Base-by-base conservation (phyloP, 352 stramenopile genomes). In the Globisporangium polare region DNA sequence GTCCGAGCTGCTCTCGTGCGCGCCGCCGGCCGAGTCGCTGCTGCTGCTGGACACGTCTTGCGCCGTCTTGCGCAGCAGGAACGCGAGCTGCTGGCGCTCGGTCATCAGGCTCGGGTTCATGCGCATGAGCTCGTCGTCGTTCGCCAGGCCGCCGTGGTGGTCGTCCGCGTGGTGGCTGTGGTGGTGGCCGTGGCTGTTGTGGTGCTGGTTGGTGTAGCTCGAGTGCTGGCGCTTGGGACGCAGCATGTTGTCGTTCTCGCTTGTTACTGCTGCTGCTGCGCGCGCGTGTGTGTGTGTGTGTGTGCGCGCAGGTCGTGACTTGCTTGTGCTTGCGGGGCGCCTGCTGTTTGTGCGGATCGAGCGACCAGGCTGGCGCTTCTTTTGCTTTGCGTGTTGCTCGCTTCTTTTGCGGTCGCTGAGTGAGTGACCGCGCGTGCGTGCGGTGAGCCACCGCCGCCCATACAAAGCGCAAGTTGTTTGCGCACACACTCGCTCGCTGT, bases 1-100 rank as follows among this genome's bases (percentile, higher is more conserved):
- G 12, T 77, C 74, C 10, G 71, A 68, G 5, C 62, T 78, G 58
- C 61, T 77, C 3, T 67, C 73, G 27, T 64, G 64, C 13, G 13
- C 51, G 51, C 27, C 33, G 9, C 52, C 45, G 55, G 24, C 54
- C 54, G 79, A 74, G 27, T 62, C 46, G 31, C 47, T 68, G 49
- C 27, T 60, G 46, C 67, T 63, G 17, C 59, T 27, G 15, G 79
- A 84, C 37, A 78, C 72, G n/a, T 77, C 73, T n/a, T 74, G 80
- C 26, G 85, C 85, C 3, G 85, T 92, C 52, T 77, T 81, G 20
- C 85, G 83, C 66, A 94, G 63, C 24, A 94, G 62, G 64, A 94
- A 94, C 58, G 85, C 85, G 51, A 94, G 67, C 62, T 94, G 85
- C 61, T 94, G 85, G 24, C 85, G 77, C 68, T 94, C 85, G 0